Evolutionary conservation across 345 rosid species (phyloP).

Genomic region (Schrenkiella parvula): DNA sequence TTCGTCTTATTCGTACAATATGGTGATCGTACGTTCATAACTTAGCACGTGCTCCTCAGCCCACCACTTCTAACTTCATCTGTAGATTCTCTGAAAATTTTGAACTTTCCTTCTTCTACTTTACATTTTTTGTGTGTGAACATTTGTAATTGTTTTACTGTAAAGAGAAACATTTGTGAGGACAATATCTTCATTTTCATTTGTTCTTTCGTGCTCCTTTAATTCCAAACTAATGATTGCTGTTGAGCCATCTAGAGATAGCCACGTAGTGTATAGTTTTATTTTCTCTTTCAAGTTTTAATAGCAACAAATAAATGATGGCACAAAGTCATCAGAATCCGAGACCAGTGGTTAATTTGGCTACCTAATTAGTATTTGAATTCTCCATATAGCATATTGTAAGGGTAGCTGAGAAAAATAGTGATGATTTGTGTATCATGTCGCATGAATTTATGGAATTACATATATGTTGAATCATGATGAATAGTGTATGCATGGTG

Average conservation of each 20-base stretch:
- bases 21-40: not conserved
- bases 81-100: not conserved
- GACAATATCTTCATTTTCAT: not conserved
- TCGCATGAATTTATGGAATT: not conserved
- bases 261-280: not conserved
- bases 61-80: constrained; percentile 10
- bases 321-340: not conserved
- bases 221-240: not conserved
- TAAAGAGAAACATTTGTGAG: not conserved
- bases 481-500: not conserved
- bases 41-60: constrained; percentile 9
- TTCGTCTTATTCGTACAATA: constrained; percentile 8
- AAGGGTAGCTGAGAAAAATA: not conserved
- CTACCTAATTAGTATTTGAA: too few relatives aligned
- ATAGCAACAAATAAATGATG: not conserved
- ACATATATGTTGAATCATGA: not conserved
- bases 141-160: not conserved
- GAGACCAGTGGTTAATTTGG: not conserved
- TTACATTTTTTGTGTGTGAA: not conserved
- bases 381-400: not conserved
- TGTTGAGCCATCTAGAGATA: not conserved
- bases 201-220: not conserved
- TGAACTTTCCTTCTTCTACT: not conserved
- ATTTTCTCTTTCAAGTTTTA: not conserved
- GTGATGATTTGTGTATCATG: not conserved